Conservation (phyloP, 495 filamentous ascomycete species). For the Talaromyces nanjingensis region DNA sequence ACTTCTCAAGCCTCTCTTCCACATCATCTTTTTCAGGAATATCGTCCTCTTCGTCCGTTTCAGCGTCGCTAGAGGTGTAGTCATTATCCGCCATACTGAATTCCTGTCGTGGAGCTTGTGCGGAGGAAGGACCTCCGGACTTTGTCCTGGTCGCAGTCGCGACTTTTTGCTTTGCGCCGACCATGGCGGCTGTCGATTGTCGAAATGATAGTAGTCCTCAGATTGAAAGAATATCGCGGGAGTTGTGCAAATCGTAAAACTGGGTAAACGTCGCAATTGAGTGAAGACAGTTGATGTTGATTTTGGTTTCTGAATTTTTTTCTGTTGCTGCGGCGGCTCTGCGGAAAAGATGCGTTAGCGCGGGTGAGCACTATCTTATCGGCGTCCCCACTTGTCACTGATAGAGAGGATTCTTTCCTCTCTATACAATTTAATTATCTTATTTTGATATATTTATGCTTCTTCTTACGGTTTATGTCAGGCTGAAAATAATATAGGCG, state of each 20-base stretch:
- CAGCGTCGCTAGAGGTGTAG: slow-evolving; percentile 11
- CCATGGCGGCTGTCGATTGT: background rate
- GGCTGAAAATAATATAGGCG: background rate
- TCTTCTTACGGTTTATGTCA: background rate
- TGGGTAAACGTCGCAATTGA: background rate
- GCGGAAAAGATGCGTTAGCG: slow-evolving; percentile 6
- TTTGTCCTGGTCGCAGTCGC: slow-evolving; percentile 2
- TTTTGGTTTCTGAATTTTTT: background rate
- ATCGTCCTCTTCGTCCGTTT: slow-evolving; percentile 33
- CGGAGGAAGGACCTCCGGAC: background rate
- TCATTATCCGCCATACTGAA: slow-evolving; percentile 24
- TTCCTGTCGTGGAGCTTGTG: slow-evolving; percentile 10
- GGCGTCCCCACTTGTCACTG: background rate
- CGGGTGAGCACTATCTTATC: background rate
- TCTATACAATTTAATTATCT: background rate
- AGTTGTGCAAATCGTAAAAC: background rate
- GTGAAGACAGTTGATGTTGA: background rate
- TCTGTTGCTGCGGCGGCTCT: slow-evolving; percentile 8
- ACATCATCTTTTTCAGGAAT: slow-evolving; percentile 63
- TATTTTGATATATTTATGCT: background rate
- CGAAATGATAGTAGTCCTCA: background rate
- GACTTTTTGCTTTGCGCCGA: slow-evolving; percentile 26
- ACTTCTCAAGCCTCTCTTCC: slow-evolving; percentile 75
- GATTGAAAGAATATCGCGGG: background rate
- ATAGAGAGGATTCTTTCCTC: background rate